Evolutionary conservation across 2,329 filamentous ascomycete species (phyloP), one percentile per base, ranked within the genome.

Genomic region (Neoarthrinium moseri): DNA sequence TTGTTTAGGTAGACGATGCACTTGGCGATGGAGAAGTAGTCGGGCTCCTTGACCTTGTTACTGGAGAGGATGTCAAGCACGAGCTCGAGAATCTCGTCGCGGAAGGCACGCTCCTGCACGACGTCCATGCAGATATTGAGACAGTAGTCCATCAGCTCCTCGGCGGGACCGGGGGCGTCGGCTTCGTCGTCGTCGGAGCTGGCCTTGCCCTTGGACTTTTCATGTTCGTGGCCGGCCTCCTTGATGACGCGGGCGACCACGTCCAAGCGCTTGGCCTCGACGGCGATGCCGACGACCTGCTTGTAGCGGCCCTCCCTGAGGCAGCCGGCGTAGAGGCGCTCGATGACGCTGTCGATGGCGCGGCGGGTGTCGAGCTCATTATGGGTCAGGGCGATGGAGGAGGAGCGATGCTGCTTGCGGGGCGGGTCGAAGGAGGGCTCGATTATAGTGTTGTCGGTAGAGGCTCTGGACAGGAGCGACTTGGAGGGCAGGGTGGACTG

Each of bases 21-120:
- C 69, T 95, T 95, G 41, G 94, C 92, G 59, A 99, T 97, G 17
- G 94, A 90, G 66, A 99, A 99, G 69, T 96, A 97, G 65, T 99
- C 94, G 0, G 94, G 94, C 49, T 81, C 61, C 29, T 81, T 89
- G 2, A 91, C 88, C 46, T 95, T 94, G 48, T 95, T 89, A 71
- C 87, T 96, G 29, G 59, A 61, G 49, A 99, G 77, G n/a, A 99
- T 81, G 49, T 92, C 89, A n/a, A 99, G 83, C 46, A 99, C 94
- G 36, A 99, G 78, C 58, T 87, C 86, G 48, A 99, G 71, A 43
- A 99, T 96, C 73, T 94, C 76, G 27, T 79, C 81, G 51, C 94
- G 84, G 61, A 97, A 81, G 38, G 85, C 84, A 43, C 92, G 83
- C 71, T 99, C 94, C 69, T 97, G 94, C 15, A 99, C 91, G 50